Evolutionary conservation across 1,284 basidiomycete genomes (phyloP).

Genomic region (Phellinidium pouzarii): DNA sequence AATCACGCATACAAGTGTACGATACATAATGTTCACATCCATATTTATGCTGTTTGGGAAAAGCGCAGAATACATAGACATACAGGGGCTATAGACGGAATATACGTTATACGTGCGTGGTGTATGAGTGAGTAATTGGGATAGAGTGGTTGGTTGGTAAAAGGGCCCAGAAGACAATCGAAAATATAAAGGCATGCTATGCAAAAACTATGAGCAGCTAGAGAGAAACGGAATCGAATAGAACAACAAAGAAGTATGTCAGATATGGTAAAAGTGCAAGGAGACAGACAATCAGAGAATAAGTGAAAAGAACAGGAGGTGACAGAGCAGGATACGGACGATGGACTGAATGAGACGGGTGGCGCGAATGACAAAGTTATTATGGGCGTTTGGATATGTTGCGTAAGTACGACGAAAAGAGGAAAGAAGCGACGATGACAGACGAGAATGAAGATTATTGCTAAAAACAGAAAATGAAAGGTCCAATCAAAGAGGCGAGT

Average conservation of each 20-base stretch:
- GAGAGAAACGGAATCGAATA: not conserved
- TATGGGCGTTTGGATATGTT: conserved; percentile 2
- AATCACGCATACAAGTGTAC: conserved; percentile 6
- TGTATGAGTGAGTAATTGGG: conserved; percentile 3
- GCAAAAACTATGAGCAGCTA: conserved; percentile 10
- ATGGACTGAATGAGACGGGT: conserved; percentile 3
- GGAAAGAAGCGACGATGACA: not conserved
- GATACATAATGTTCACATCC: conserved; percentile 15
- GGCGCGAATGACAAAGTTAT: conserved; percentile 8
- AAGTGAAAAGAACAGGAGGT: not conserved
- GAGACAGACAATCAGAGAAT: conserved; percentile 2
- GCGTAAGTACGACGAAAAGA: not conserved
- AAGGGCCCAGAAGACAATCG: conserved; percentile 3
- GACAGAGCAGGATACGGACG: conserved; percentile 1
- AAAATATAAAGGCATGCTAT: conserved; percentile 6
- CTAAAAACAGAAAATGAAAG: conserved; percentile 3
- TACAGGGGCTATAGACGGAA: conserved; percentile 14
- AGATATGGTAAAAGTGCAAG: conserved; percentile 9
- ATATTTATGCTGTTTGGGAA: conserved; percentile 12
- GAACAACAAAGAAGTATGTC: conserved; percentile 7
- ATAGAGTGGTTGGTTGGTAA: conserved; percentile 3
- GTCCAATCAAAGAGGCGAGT: conserved; percentile 6
- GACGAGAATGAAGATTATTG: not conserved
- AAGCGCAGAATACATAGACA: conserved; percentile 12
- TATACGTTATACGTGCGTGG: conserved; percentile 8